Conservation (phyloP, 2,329 filamentous ascomycete genomes). For the Furcasterigmium furcatum region DNA sequence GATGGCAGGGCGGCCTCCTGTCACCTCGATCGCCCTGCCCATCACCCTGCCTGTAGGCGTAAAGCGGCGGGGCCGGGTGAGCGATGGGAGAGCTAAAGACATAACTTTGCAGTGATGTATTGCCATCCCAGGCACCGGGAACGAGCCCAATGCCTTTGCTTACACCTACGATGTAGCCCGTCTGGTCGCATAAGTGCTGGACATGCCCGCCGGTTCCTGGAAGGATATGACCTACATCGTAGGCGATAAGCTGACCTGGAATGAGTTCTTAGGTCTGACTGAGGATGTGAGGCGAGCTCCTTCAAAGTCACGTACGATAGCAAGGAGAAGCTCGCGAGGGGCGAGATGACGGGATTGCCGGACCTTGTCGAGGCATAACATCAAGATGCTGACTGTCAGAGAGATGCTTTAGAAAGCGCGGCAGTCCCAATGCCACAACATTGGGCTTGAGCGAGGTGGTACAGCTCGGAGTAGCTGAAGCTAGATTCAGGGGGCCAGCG, state of each 20-base stretch:
- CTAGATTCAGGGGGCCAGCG: too few species aligned
- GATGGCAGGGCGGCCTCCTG: too few species aligned
- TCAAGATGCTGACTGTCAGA: constrained; percentile 16
- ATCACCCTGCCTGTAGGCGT: too few species aligned
- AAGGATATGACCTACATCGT: constrained; percentile 23
- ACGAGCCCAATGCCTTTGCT: constrained; percentile 2
- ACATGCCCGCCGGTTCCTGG: constrained; percentile 31
- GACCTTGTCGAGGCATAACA: constrained; percentile 15
- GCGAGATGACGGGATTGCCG: constrained; percentile 27
- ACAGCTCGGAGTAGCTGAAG: too few species aligned
- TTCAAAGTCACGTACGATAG: constrained; percentile 27
- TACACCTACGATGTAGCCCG: constrained; percentile 7
- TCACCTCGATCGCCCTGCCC: too few species aligned
- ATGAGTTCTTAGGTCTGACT: constrained; percentile 28
- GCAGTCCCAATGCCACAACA: too few species aligned
- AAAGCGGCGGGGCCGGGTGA: too few species aligned
- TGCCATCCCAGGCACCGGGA: constrained; percentile 5
- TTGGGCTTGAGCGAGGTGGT: too few species aligned
- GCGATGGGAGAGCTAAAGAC: too few species aligned
- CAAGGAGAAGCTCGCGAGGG: constrained; percentile 24
- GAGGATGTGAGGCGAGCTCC: constrained; percentile 26
- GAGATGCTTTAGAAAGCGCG: too few species aligned
- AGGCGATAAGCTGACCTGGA: constrained; percentile 31
- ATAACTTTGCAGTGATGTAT: too few species aligned
- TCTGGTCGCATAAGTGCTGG: constrained; percentile 33